A percentile compares a stretch with the other conserved stretches of the same genome.
These are phyloP conservation scores for Phytophthora chlamydospora DNA, from an alignment of 352 stramenopile species.

Conservation along the genomic window DNA sequence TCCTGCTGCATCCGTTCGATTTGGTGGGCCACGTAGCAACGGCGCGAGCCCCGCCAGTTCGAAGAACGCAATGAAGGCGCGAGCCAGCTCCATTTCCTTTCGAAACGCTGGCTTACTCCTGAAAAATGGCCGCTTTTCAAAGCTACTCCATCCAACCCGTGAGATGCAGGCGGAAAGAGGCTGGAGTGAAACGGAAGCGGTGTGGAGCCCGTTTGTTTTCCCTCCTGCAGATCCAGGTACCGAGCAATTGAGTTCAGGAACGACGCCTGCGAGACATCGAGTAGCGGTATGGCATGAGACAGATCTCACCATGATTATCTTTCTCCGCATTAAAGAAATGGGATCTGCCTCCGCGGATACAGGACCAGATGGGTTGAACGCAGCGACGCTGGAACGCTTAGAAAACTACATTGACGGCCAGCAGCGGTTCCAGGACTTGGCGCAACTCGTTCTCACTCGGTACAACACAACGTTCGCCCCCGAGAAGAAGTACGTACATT, in stretches of 20 bases:
- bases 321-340: constrained; percentile 27
- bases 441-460: constrained; percentile 39
- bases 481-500: constrained; percentile 30
- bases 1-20: constrained; percentile 19
- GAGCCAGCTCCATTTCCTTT: constrained; percentile 49
- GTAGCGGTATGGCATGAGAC: constrained; percentile 59
- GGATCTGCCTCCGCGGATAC: neutral
- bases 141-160: constrained; percentile 27
- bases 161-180: constrained; percentile 7
- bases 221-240: neutral
- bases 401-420: constrained; percentile 33
- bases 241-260: neutral
- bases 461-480: constrained; percentile 34
- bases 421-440: constrained; percentile 44
- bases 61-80: constrained; percentile 36
- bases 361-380: constrained; percentile 9
- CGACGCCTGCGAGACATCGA: constrained; percentile 19
- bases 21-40: constrained; percentile 11
- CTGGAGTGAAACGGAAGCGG: constrained; percentile 31
- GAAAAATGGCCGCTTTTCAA: constrained; percentile 54
- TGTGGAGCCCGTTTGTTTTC: constrained; percentile 57
- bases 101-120: constrained; percentile 62
- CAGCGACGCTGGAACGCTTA: constrained; percentile 27
- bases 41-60: constrained; percentile 5
- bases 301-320: constrained; percentile 55